A percentile compares a stretch with the other conserved stretches of the same genome.
Evolutionary conservation across 2,329 filamentous ascomycete species (phyloP).

Genomic region (Sporothrix humicola): DNA sequence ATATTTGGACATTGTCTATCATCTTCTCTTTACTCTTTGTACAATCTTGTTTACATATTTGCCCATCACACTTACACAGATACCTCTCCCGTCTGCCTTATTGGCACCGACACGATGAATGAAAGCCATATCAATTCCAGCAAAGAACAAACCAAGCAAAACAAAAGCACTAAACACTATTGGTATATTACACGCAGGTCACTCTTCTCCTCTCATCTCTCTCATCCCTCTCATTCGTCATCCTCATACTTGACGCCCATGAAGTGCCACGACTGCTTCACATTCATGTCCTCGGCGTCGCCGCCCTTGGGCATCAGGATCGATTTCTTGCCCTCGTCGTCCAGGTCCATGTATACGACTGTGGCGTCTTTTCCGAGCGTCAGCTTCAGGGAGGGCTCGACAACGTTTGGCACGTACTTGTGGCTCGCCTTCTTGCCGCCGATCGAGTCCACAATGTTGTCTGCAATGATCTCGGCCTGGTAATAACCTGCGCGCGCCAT

Average conservation of each 20-base stretch:
- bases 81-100: constrained; percentile 4
- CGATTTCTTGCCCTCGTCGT: background rate
- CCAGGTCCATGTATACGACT: constrained; percentile 31
- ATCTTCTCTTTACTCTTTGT: background rate
- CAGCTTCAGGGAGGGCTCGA: constrained; percentile 34
- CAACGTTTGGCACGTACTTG: constrained; percentile 13
- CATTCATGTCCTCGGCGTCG: constrained; percentile 28
- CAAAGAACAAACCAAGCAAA: background rate
- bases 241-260: constrained; percentile 31
- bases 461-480: constrained; percentile 59
- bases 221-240: background rate
- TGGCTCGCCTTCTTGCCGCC: background rate
- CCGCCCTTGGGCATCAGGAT: constrained; percentile 30
- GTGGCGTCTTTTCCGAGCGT: constrained; percentile 35
- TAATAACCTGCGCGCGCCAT: constrained; percentile 57
- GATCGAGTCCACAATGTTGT: constrained; percentile 53
- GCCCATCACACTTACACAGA: background rate
- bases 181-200: background rate
- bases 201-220: too few species aligned
- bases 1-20: background rate
- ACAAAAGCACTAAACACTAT: background rate
- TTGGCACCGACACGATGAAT: background rate
- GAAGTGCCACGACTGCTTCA: constrained; percentile 17
- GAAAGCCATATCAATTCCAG: background rate
- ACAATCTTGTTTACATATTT: background rate